phyloP scores from a whole-genome alignment of 441 rosid species.

The Populus hybrid region DNA sequence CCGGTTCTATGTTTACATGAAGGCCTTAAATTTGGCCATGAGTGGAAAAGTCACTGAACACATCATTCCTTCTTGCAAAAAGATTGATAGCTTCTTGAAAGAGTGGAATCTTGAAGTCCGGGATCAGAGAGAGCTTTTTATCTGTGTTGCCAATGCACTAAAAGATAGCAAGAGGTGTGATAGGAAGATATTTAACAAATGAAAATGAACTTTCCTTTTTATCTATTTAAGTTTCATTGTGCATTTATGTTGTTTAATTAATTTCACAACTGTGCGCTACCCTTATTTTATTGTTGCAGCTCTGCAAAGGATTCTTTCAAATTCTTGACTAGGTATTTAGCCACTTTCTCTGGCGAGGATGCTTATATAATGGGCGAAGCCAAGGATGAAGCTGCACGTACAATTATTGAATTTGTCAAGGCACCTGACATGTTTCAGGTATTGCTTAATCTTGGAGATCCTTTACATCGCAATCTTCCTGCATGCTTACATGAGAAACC shows the following conservation, averaged over 20 bases:
- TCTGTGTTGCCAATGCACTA: slow-evolving; percentile 63
- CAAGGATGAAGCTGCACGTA: slow-evolving; percentile 84
- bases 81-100: slow-evolving; percentile 81
- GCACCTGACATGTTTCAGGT: slow-evolving; percentile 93
- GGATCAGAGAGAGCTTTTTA: slow-evolving; percentile 86
- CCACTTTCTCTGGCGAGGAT: slow-evolving; percentile 85
- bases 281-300: slow-evolving; percentile 45
- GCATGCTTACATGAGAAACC: neutral
- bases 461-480: neutral
- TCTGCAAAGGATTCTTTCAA: slow-evolving; percentile 67
- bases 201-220: neutral
- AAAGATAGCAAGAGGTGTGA: slow-evolving; percentile 80
- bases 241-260: neutral
- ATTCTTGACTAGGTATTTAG: slow-evolving; percentile 82
- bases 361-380: slow-evolving; percentile 59
- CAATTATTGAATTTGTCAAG: slow-evolving; percentile 81
- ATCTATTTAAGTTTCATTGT: neutral
- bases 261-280: neutral
- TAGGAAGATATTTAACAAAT: neutral
- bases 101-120: slow-evolving; percentile 85
- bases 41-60: slow-evolving; percentile 82
- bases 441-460: slow-evolving; percentile 12
- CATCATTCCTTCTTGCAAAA: slow-evolving; percentile 68
- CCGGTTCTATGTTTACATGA: slow-evolving; percentile 88
- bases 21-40: slow-evolving; percentile 61